Percentiles rank a stretch among this genome's conserved stretches.
phyloP scores from a whole-genome alignment of 176 grass and related monocot species.

The Luzula sylvatica region DNA sequence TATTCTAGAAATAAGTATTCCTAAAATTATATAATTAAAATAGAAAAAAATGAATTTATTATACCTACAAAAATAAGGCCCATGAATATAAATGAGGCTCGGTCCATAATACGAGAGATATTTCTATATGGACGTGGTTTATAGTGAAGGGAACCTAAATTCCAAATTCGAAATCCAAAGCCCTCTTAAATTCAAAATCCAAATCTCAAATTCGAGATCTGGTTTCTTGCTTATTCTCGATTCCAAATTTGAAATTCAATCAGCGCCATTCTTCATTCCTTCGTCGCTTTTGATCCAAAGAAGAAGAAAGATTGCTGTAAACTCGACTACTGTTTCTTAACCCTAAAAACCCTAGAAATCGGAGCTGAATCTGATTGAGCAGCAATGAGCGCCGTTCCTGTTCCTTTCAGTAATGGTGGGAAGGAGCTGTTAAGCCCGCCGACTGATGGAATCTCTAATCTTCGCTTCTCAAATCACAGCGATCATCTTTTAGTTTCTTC shows the following conservation, averaged over 20 bases:
- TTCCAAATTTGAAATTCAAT: slow-evolving; percentile 15
- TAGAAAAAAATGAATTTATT: too few relatives aligned
- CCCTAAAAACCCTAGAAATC: slow-evolving; percentile 9
- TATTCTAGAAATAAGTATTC: too few relatives aligned
- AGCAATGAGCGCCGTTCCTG: slow-evolving; percentile 29
- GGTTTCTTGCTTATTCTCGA: not conserved
- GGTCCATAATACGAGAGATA: not conserved
- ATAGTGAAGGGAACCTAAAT: not conserved
- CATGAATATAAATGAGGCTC: not conserved
- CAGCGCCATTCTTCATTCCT: not conserved
- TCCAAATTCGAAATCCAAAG: not conserved
- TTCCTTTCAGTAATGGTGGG: slow-evolving; percentile 22
- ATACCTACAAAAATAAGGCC: slow-evolving; percentile 6
- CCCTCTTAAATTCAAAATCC: slow-evolving; percentile 29
- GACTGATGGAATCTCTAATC: slow-evolving; percentile 79
- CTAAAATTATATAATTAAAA: too few relatives aligned
- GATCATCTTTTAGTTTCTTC: slow-evolving; percentile 93
- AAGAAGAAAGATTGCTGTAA: not conserved
- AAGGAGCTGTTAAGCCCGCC: slow-evolving; percentile 65
- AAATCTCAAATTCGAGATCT: slow-evolving; percentile 25
- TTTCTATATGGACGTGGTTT: not conserved
- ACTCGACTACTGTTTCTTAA: not conserved
- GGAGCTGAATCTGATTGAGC: slow-evolving; percentile 5
- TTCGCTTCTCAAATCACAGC: slow-evolving; percentile 98
- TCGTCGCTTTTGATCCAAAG: not conserved